Percentiles rank a stretch among this genome's conserved stretches.
These are phyloP conservation scores for Eucalyptus virginea DNA, from an alignment of 345 rosid genomes.

Conservation along the genomic window DNA sequence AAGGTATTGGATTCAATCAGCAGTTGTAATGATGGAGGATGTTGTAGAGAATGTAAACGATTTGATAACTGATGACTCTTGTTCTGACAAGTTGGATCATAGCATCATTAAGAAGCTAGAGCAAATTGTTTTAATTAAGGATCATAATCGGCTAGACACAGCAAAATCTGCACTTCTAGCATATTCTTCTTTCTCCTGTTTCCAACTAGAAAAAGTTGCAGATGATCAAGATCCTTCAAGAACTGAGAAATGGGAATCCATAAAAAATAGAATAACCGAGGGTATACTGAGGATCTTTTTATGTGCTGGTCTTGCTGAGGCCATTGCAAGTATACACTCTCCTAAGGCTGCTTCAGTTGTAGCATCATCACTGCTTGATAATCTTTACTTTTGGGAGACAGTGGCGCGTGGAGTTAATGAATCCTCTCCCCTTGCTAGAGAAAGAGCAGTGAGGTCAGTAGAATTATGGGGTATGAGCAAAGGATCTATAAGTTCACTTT, in stretches of 20 bases:
- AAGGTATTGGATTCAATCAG: constrained; percentile 78
- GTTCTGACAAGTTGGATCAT: constrained; percentile 20
- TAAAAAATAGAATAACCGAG: constrained; percentile 57
- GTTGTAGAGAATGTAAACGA: constrained; percentile 68
- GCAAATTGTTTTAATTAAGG: constrained; percentile 39
- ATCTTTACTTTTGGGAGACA: constrained; percentile 64
- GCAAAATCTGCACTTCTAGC: constrained; percentile 65
- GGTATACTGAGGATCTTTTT: constrained; percentile 83
- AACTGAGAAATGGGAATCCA: constrained; percentile 41
- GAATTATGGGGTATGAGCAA: constrained; percentile 86
- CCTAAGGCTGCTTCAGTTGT: constrained; percentile 56
- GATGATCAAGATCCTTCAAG: constrained; percentile 11
- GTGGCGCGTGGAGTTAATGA: constrained; percentile 54
- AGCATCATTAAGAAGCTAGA: constrained; percentile 29
- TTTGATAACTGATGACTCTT: constrained; percentile 23
- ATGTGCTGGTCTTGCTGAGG: constrained; percentile 83
- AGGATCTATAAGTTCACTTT: constrained; percentile 74
- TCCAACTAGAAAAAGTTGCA: constrained; percentile 17
- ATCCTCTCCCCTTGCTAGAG: constrained; percentile 56
- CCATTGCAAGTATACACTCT: constrained; percentile 52
- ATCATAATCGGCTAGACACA: constrained; percentile 27
- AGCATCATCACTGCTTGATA: constrained; percentile 45
- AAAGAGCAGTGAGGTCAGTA: constrained; percentile 75
- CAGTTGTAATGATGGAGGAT: constrained; percentile 88
- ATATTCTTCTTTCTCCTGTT: constrained; percentile 37